Base-by-base conservation (phyloP, 305 asterid genomes). In the Fraxinus floribunda region DNA sequence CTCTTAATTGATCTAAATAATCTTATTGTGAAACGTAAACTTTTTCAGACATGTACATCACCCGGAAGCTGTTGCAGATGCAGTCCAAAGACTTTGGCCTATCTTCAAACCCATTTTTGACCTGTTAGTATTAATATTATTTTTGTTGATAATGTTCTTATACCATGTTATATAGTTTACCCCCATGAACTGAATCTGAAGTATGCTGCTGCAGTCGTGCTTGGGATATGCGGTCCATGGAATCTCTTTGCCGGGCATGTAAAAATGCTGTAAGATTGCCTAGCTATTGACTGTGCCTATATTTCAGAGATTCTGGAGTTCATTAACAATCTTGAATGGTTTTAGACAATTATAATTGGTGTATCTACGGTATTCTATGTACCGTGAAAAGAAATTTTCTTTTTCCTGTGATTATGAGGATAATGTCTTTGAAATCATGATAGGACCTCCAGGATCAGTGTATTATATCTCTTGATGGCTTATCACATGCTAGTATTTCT, bases 1-100 rank as follows among this genome's bases (percentile, higher is more conserved):
- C 83, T 77, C 64, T 68, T 34, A 35, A 32, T 83, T 64, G 41
- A 77, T 81, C 83, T 44, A 76, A 80, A 72, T 38, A 57, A 68
- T 79, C 64, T 66, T 85, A 49, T 84, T 71, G 76, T 83, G 89
- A 52, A 55, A 60, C 68, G 68, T 80, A 66, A 68, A 82, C 79
- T 66, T 84, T 79, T 89, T 87, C 93, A 97, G 99, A 89, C 90
- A 95, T 81, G 98, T 94, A 62, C 91, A 92, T 89, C 97, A 97
- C 83, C 99, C 98, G 10, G 98, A 97, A 89, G 98, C 99, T 57
- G 98, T 97, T 84, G 98, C 99, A 75, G 99, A 94, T 90, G 95
- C 98, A 85, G 94, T 97, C 86, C 97, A 93, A 87, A 92, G 91
- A 88, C 94, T 97, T 81, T 97, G 99, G 99, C 97, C 98, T 64